These are phyloP conservation scores for Simplicillium sp. DNA, from an alignment of 2,329 filamentous ascomycete species.

Conservation along the genomic window DNA sequence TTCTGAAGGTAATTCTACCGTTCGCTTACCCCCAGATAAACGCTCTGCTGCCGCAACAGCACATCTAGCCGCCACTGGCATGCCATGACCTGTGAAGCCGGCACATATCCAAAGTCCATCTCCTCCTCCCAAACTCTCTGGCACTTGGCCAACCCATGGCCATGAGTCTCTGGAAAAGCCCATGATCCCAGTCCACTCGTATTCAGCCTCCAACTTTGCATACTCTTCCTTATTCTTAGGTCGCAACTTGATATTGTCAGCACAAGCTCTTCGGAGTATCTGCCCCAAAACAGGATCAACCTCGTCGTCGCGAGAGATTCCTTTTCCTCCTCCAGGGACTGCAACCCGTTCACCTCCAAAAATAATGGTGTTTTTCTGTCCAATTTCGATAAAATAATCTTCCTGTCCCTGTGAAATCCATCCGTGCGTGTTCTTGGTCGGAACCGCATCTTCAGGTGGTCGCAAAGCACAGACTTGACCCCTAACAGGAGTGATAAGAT, in stretches of 20 bases:
- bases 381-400: conserved; percentile 67
- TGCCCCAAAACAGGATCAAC: conserved; percentile 45
- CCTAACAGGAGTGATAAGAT: conserved; percentile 66
- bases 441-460: conserved; percentile 34
- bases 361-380: conserved; percentile 48
- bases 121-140: conserved; percentile 37
- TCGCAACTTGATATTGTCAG: conserved; percentile 29
- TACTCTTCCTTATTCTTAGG: not conserved
- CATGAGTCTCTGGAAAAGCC: conserved; percentile 58
- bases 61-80: conserved; percentile 62
- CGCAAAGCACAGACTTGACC: conserved; percentile 62
- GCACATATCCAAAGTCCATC: conserved; percentile 53
- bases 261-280: conserved; percentile 42
- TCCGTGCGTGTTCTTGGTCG: conserved; percentile 51
- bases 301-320: conserved; percentile 48
- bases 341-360: conserved; percentile 59
- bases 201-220: conserved; percentile 17
- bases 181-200: conserved; percentile 77
- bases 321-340: conserved; percentile 35
- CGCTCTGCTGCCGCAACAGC: conserved; percentile 54
- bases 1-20: conserved; percentile 32
- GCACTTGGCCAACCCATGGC: conserved; percentile 63
- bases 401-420: conserved; percentile 45
- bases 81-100: conserved; percentile 67
- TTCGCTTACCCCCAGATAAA: conserved; percentile 34